Base-by-base conservation (phyloP, 495 filamentous ascomycete genomes). In the Penicillium ochrochloron region DNA sequence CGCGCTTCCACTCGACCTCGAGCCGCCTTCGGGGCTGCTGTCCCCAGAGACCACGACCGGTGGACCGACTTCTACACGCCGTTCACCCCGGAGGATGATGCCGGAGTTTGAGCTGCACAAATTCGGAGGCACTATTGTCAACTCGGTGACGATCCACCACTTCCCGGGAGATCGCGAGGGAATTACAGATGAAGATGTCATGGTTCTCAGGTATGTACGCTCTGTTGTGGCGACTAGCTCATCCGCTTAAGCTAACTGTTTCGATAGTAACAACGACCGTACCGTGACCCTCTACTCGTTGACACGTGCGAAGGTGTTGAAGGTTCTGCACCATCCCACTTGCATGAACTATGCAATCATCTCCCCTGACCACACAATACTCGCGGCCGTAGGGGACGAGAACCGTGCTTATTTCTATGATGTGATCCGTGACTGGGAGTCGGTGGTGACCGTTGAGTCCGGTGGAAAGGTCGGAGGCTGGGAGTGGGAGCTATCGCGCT, bases 301-400 rank as follows among this genome's bases (percentile, higher is more conserved):
- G 9, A 82, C 87, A 15, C 82, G 85, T 37, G 75, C 82, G 31
- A 77, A 83, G 59, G 80, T 90, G 59, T 75, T 94, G 42, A 85
- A 89, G 41, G 83, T 87, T 55, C 75, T 97, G 23, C 80, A 85
- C 7, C 91, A 94, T 62, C 87, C 90, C 42, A 88, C 90, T 65
- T 88, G 85, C 59, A 94, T 97, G 78, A 99, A 99, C 74, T 93
- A 95, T 74, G 91, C 93, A 6, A 87, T 93, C 21, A 88, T 99
- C 48, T 97, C 94, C 31, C 95, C 95, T 0, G 91, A 97, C 67
- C 94, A 93, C 0, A 83, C 81, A 44, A 75, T 96, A 19, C 84
- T 98, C 6, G 82, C 93, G 4, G 91, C 92, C 11, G 90, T 98
- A 42, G 92, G 94, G 25, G 96, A 99, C 68, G 87, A 92, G 69